Conservation (phyloP, 805 yeast genomes). For the Sugiyamaella valdiviana region DNA sequence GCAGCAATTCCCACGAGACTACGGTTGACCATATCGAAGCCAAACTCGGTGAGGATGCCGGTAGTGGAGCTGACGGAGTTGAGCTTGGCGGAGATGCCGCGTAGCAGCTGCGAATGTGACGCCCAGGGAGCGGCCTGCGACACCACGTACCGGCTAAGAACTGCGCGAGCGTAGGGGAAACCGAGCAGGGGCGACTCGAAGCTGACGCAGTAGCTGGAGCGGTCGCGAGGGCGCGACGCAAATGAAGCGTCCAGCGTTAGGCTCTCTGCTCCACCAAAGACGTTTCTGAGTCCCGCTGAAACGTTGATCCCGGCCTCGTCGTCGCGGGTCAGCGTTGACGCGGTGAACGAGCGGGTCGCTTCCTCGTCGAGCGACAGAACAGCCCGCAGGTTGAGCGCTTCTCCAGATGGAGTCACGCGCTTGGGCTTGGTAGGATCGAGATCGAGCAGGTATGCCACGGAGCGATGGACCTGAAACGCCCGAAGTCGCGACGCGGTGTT, state of each 20-base stretch:
- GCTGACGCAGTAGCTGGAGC: constrained; percentile 43
- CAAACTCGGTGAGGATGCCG: constrained; percentile 35
- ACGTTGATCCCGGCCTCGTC: constrained; percentile 15
- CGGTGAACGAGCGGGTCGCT: constrained; percentile 3
- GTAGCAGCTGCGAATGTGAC: constrained; percentile 46
- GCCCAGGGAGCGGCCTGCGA: constrained; percentile 45
- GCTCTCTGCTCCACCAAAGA: constrained; percentile 56
- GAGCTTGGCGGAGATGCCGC: constrained; percentile 38
- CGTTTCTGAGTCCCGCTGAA: constrained; percentile 50
- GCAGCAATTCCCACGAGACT: constrained; percentile 44
- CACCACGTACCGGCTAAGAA: constrained; percentile 41
- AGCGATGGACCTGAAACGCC: constrained; percentile 11
- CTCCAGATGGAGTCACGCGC: not conserved
- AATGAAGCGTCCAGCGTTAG: constrained; percentile 42
- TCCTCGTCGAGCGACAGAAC: constrained; percentile 10
- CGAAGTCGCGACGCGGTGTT: constrained; percentile 16
- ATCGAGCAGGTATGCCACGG: constrained; percentile 10
- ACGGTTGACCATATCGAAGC: constrained; percentile 55
- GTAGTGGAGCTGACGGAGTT: constrained; percentile 1
- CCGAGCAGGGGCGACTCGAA: constrained; percentile 43
- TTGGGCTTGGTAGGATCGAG: constrained; percentile 4
- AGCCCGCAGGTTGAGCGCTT: constrained; percentile 14
- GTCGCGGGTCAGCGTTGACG: constrained; percentile 11
- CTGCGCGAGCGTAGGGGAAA: constrained; percentile 49
- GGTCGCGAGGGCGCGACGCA: constrained; percentile 43